phyloP scores from a whole-genome alignment of 768 basidiomycete genomes.

The Rubroboletus pulcherrimus region DNA sequence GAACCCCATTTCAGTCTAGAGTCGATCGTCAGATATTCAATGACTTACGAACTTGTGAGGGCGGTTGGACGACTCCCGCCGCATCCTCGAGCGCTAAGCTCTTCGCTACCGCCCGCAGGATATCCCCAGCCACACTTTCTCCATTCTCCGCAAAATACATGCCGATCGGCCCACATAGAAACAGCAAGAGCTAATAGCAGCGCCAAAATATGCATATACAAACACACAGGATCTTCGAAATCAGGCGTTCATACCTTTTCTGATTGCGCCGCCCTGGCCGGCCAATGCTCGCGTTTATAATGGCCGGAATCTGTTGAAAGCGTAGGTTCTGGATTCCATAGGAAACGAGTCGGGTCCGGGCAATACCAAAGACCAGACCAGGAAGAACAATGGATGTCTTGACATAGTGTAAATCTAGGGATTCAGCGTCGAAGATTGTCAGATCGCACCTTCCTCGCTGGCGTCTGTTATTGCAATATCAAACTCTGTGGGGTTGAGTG shows the following conservation, averaged over 20 bases:
- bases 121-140: slow-evolving; percentile 43
- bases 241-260: slow-evolving; percentile 58
- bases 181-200: slow-evolving; percentile 17
- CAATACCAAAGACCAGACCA: slow-evolving; percentile 56
- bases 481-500: slow-evolving; percentile 48
- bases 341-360: slow-evolving; percentile 44
- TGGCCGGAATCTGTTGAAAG: slow-evolving; percentile 49
- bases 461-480: slow-evolving; percentile 47
- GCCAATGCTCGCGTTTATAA: slow-evolving; percentile 43
- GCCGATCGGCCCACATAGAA: slow-evolving; percentile 37
- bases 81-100: slow-evolving; percentile 25
- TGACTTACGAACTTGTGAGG: slow-evolving; percentile 31
- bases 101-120: slow-evolving; percentile 39
- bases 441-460: slow-evolving; percentile 40
- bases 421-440: neutral
- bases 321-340: slow-evolving; percentile 49
- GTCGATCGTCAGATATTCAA: neutral
- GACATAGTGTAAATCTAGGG: slow-evolving; percentile 33
- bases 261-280: slow-evolving; percentile 53
- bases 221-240: slow-evolving; percentile 43
- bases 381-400: slow-evolving; percentile 51
- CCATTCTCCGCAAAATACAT: slow-evolving; percentile 53
- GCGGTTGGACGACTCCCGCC: slow-evolving; percentile 33
- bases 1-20: neutral
- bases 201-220: slow-evolving; percentile 46